phyloP scores from a whole-genome alignment of 1,139 yeast genomes.

The Scheffersomyces cryptocercus region DNA sequence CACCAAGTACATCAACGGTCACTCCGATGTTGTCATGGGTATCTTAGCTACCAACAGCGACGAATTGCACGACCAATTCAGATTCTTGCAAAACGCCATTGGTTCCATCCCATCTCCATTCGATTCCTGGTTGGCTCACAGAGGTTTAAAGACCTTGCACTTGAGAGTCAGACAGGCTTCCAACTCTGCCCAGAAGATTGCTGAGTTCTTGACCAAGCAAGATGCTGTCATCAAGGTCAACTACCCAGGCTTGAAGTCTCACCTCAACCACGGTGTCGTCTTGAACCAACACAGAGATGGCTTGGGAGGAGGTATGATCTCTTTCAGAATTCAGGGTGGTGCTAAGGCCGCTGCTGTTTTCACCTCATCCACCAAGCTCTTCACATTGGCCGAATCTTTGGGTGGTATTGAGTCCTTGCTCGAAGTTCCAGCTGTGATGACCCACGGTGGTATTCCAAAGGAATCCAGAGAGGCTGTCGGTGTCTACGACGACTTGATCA shows the following conservation, averaged over 20 bases:
- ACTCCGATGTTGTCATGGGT: constrained; percentile 90
- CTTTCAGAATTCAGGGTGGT: constrained; percentile 84
- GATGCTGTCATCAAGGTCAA: constrained; percentile 66
- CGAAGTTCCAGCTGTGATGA: constrained; percentile 91
- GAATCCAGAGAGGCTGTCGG: constrained; percentile 80
- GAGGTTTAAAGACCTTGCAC: constrained; percentile 87
- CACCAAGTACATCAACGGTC: constrained; percentile 90
- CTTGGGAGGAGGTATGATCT: constrained; percentile 90
- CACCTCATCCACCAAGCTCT: constrained; percentile 72
- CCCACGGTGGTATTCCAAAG: constrained; percentile 88
- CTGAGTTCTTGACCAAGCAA: constrained; percentile 57
- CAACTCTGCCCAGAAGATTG: constrained; percentile 65
- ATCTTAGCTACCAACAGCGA: constrained; percentile 71
- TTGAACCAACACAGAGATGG: constrained; percentile 78
- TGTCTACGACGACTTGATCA: constrained; percentile 77
- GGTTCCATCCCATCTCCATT: constrained; percentile 91
- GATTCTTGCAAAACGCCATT: constrained; percentile 83
- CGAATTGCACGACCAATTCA: constrained; percentile 59
- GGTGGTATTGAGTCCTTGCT: constrained; percentile 88
- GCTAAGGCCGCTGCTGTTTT: constrained; percentile 73
- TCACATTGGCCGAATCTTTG: constrained; percentile 85
- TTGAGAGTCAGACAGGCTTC: constrained; percentile 76
- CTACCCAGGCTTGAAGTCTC: constrained; percentile 79
- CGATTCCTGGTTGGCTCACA: constrained; percentile 90
- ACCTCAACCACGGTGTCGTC: constrained; percentile 64